These are phyloP conservation scores for Crithidia expoeki DNA, from an alignment of 208 protist genomes.

Conservation along the genomic window DNA sequence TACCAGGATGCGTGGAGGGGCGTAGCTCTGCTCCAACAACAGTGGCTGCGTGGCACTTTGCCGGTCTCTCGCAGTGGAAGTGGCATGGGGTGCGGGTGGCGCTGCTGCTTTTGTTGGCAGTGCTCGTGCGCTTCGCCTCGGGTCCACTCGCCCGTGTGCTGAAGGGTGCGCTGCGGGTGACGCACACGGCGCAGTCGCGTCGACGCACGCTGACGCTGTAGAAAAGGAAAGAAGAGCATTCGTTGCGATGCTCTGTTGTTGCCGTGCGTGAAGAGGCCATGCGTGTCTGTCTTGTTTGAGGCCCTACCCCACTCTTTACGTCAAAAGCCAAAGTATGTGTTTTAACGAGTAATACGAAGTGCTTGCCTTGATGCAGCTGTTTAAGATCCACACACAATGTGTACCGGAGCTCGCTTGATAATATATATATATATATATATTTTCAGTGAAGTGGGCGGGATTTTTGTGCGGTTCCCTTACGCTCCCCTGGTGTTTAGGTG, in stretches of 20 bases:
- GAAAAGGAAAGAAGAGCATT: neutral
- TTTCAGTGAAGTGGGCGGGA: too few species aligned
- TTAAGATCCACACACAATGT: too few species aligned
- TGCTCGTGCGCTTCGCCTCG: slow-evolving; percentile 38
- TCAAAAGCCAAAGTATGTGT: too few species aligned
- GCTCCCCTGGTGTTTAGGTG: too few species aligned
- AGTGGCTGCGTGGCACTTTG: neutral
- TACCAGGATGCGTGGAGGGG: neutral
- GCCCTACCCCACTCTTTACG: too few species aligned
- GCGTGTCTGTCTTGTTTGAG: too few species aligned
- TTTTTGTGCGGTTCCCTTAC: too few species aligned
- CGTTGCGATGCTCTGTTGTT: neutral
- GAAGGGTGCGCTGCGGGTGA: slow-evolving; percentile 18
- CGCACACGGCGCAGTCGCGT: slow-evolving; percentile 24
- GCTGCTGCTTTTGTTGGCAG: slow-evolving; percentile 22
- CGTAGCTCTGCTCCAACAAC: neutral
- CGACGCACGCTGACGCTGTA: slow-evolving; percentile 39
- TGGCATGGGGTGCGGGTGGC: slow-evolving; percentile 26
- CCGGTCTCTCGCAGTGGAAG: slow-evolving; percentile 22
- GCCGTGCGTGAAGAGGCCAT: neutral
- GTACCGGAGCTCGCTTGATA: too few species aligned
- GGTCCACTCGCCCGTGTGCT: slow-evolving; percentile 24
- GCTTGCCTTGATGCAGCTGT: too few species aligned
- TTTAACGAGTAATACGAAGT: too few species aligned
- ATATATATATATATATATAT: too few species aligned